phyloP scores from a whole-genome alignment of 352 stramenopile species.

The Phytophthora cryptogea region DNA sequence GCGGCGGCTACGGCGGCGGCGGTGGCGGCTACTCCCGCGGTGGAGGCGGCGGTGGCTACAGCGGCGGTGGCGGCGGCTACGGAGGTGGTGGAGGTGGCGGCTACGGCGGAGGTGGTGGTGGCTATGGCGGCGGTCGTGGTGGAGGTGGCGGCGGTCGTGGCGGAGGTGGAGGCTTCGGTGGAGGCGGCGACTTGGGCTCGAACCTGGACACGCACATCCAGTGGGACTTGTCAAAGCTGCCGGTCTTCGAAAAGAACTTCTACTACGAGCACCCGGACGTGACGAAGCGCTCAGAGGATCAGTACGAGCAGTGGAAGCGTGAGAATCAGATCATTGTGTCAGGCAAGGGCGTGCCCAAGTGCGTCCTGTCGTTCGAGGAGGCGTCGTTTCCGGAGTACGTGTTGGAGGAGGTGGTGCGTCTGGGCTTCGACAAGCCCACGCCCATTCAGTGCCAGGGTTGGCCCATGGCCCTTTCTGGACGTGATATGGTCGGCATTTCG shows the following conservation, averaged over 20 bases:
- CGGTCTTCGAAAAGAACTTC: conserved; percentile 99
- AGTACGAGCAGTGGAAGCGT: conserved; percentile 92
- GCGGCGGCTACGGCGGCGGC: conserved; percentile 31
- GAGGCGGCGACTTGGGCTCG: conserved; percentile 80
- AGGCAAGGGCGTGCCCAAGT: conserved; percentile 97
- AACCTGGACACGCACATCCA: conserved; percentile 94
- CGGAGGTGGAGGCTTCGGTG: conserved; percentile 37
- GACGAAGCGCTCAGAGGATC: conserved; percentile 84
- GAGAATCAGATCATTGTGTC: conserved; percentile 95
- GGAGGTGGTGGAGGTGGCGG: conserved; percentile 35
- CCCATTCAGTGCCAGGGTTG: conserved; percentile 95
- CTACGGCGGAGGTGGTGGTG: conserved; percentile 30
- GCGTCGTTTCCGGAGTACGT: conserved; percentile 97
- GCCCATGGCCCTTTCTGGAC: conserved; percentile 98
- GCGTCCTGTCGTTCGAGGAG: conserved; percentile 95
- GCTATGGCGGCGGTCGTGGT: conserved; percentile 38
- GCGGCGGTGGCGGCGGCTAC: conserved; percentile 29
- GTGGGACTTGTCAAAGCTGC: conserved; percentile 94
- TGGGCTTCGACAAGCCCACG: conserved; percentile 96
- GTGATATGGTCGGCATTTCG: conserved; percentile 99
- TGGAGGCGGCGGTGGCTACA: conserved; percentile 38
- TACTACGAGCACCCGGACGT: conserved; percentile 99
- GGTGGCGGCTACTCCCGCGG: conserved; percentile 34
- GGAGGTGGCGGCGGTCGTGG: conserved; percentile 41
- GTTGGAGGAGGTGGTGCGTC: conserved; percentile 96